Base-by-base conservation (phyloP, 108 stramenopile genomes). In the Skeletonema costatum region DNA sequence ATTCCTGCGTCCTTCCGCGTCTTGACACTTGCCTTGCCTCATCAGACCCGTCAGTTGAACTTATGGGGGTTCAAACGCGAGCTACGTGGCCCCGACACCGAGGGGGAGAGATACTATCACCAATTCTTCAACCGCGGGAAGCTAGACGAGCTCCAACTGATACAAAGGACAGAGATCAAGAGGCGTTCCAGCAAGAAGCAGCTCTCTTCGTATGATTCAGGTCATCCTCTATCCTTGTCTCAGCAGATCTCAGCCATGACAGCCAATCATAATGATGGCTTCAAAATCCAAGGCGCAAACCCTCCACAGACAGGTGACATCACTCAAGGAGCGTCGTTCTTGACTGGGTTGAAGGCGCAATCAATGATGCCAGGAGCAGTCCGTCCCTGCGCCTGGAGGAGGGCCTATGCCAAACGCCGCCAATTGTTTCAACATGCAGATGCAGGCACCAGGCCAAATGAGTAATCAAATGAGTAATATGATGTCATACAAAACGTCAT, bases 111-210 rank as follows among this genome's bases (percentile, higher is more conserved):
- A 4, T 56, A 56, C 25, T 56, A 56, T n/a, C 53, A 56, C 25
- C 21, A 56, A 56, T 25, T 29, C 25, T 56, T 56, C n/a, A 21
- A 56, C 2, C 53, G 53, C 10, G 53, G 53, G 9, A 56, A 56
- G 53, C 25, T 56, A n/a, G 53, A 56, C 4, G 53, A 56, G 53
- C 53, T 56, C 25, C 53, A 56, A 56, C 21, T 56, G 25, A 56
- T 56, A 21, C 16, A 56, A 56, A 21, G 53, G 53, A 56, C 53
- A 56, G 53, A 56, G 53, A 25, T 56, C 53, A 56, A 56, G 53
- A 56, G 53, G 53, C 21, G 4, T 1, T 29, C 53, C 9, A 56
- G 19, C 6, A 56, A 21, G 21, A 56, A 56, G 5, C 53, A 21
- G 25, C 25, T 29, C 19, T 10, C 25, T 10, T 56, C 44, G 3